Conservation (phyloP, 1,284 basidiomycete species). For the Schizophyllum commune region DNA sequence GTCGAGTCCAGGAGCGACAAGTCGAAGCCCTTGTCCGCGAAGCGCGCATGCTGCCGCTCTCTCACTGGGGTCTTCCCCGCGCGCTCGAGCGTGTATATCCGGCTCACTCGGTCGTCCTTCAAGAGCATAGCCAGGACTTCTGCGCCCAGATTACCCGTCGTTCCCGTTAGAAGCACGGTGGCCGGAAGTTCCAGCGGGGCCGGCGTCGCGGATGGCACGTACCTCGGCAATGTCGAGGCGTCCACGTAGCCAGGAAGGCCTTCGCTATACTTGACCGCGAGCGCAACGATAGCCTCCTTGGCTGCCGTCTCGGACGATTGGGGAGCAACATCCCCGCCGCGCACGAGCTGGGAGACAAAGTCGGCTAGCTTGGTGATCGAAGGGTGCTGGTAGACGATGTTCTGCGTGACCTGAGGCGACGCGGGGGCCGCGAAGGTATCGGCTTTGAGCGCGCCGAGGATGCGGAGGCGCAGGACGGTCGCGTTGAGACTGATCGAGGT, state of each 20-base stretch:
- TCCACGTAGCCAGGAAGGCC: slow-evolving; percentile 10
- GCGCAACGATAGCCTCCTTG: no score
- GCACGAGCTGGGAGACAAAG: slow-evolving; percentile 18
- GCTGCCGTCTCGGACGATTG: slow-evolving; percentile 20
- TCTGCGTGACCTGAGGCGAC: slow-evolving; percentile 16
- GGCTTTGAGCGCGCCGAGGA: slow-evolving; percentile 22
- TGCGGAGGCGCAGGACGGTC: slow-evolving; percentile 26
- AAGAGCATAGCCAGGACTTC: slow-evolving; percentile 20
- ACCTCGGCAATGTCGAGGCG: neutral
- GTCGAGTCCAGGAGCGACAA: slow-evolving; percentile 8
- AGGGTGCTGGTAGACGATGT: slow-evolving; percentile 26
- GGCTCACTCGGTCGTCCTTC: slow-evolving; percentile 16
- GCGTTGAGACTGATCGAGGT: slow-evolving; percentile 22
- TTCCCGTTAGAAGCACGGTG: slow-evolving; percentile 26
- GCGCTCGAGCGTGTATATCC: slow-evolving; percentile 19
- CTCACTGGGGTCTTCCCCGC: neutral
- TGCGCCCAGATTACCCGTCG: slow-evolving; percentile 26
- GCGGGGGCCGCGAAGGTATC: slow-evolving; percentile 4
- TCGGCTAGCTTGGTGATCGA: slow-evolving; percentile 20
- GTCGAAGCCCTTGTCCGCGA: slow-evolving; percentile 15
- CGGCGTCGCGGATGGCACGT: slow-evolving; percentile 4
- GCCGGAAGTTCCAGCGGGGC: slow-evolving; percentile 1
- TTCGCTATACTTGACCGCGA: slow-evolving; percentile 18
- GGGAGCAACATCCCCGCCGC: slow-evolving; percentile 5
- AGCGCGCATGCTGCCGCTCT: slow-evolving; percentile 13